phyloP scores from a whole-genome alignment of 2,329 filamentous ascomycete species.

The Westerdykella ornata region DNA sequence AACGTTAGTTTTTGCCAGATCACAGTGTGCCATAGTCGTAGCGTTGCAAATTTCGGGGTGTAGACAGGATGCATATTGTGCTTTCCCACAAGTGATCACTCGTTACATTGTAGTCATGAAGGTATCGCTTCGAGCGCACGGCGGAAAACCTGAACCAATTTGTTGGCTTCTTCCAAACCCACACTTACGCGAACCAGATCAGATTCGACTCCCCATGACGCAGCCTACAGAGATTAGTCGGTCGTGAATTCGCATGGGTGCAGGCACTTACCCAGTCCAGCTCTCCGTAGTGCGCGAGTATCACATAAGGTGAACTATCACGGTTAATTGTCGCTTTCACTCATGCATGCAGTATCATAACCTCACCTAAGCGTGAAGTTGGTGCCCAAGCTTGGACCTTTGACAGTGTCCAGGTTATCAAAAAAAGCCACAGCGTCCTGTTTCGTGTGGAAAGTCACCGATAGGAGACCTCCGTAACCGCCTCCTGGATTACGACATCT shows the following conservation, averaged over 20 bases:
- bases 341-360: background rate
- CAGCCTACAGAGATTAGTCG: conserved; percentile 46
- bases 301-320: conserved; percentile 71
- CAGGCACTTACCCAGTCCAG: conserved; percentile 67
- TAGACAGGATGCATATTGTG: too few species aligned
- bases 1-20: background rate
- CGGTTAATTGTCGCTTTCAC: background rate
- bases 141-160: conserved; percentile 58
- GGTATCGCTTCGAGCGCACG: conserved; percentile 59
- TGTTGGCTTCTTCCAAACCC: conserved; percentile 70
- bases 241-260: background rate
- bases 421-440: conserved; percentile 74
- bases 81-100: too few species aligned
- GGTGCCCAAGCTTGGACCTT: conserved; percentile 89
- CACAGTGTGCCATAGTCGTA: too few species aligned
- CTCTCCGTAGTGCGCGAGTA: conserved; percentile 87
- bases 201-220: conserved; percentile 70
- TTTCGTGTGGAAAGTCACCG: conserved; percentile 67
- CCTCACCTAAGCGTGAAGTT: conserved; percentile 77
- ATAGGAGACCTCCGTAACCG: conserved; percentile 86
- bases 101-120: conserved; percentile 1
- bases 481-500: conserved; percentile 64
- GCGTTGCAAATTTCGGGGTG: too few species aligned
- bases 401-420: conserved; percentile 77
- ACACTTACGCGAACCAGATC: conserved; percentile 81